Percentiles rank a stretch among this genome's conserved stretches.
Conservation (phyloP, 2,329 filamentous ascomycete genomes). For the Aspergillus niger region DNA sequence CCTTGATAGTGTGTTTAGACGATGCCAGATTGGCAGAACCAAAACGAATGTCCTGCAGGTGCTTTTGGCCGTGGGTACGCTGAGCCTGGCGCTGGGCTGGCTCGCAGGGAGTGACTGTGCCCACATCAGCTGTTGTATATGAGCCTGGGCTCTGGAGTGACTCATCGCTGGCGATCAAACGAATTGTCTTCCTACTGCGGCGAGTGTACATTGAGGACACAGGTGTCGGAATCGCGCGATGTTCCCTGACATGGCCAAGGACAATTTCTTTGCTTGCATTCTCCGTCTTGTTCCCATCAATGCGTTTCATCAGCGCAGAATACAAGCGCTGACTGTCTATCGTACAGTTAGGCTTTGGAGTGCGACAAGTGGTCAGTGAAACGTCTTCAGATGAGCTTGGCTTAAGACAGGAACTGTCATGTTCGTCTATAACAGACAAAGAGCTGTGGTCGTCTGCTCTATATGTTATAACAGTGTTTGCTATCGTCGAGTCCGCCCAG, state of each 20-base stretch:
- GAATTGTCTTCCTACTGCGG: slow-evolving; percentile 32
- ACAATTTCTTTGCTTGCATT: slow-evolving; percentile 27
- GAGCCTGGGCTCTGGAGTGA: slow-evolving; percentile 34
- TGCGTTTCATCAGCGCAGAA: slow-evolving; percentile 46
- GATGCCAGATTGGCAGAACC: background rate
- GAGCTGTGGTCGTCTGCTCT: slow-evolving; percentile 38
- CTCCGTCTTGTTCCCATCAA: slow-evolving; percentile 28
- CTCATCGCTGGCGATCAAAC: slow-evolving; percentile 33
- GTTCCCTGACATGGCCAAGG: slow-evolving; percentile 34
- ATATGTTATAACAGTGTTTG: slow-evolving; percentile 42
- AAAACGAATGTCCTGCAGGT: background rate
- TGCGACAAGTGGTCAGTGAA: slow-evolving; percentile 17
- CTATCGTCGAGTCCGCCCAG: slow-evolving; percentile 51
- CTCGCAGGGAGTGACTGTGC: slow-evolving; percentile 26
- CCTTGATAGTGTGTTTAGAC: background rate
- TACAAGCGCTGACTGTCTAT: slow-evolving; percentile 46
- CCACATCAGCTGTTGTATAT: slow-evolving; percentile 32
- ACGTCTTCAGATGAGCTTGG: background rate
- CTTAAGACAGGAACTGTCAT: slow-evolving; percentile 28
- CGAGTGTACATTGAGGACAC: slow-evolving; percentile 29
- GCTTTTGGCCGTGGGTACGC: background rate
- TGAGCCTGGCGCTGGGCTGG: slow-evolving; percentile 7
- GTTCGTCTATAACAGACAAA: slow-evolving; percentile 49
- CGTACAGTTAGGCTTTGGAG: slow-evolving; percentile 24
- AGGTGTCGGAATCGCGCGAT: slow-evolving; percentile 33